Base-by-base conservation (phyloP, 352 stramenopile species). In the Pythium myriotylum region DNA sequence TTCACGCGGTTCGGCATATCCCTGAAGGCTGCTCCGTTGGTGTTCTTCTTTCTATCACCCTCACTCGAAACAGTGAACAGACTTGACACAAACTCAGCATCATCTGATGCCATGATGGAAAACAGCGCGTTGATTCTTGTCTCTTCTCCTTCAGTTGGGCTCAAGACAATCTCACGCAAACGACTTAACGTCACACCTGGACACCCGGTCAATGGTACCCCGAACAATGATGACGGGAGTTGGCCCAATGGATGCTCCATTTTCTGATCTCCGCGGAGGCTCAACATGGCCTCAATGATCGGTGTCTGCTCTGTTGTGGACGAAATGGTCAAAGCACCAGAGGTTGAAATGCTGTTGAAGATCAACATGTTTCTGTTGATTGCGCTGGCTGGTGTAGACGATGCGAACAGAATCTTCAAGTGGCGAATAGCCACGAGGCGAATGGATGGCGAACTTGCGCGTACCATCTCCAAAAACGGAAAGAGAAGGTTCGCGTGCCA, bases 361-460 rank as follows among this genome's bases (percentile, higher is more conserved):
- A 94, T 89, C 16, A 92, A 54, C 48, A 89, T 81, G 43, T 89
- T 76, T 8, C 85, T 79, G 48, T 94, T 94, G 63, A 89, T 83
- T 20, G 81, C 77, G 52, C 85, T 91, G 3, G 64, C 64, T 13
- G 64, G 56, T 29, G 67, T 73, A 4, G 68, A 62, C 13, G 60
- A 63, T 19, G 63, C 67, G 32, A 77, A 72, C 13, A 79, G 43
- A 45, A 79, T 62, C 32, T 76, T 73, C 17, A 76, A 54, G 45
- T 76, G 70, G 4, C 58, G 59, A 33, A 76, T 64, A 17, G 63
- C 68, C 22, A 74, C 52, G 26, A 74, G 65, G 4, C 71, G 63
- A 64, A 79, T 62, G 2, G 70, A 66, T 29, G 65, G 50, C 10
- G 67, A 69, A 35, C 67, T 74, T 20, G 62, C 33, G 4, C 61